phyloP scores from a whole-genome alignment of 2,329 filamentous ascomycete species.

The Fusarium annulatum region DNA sequence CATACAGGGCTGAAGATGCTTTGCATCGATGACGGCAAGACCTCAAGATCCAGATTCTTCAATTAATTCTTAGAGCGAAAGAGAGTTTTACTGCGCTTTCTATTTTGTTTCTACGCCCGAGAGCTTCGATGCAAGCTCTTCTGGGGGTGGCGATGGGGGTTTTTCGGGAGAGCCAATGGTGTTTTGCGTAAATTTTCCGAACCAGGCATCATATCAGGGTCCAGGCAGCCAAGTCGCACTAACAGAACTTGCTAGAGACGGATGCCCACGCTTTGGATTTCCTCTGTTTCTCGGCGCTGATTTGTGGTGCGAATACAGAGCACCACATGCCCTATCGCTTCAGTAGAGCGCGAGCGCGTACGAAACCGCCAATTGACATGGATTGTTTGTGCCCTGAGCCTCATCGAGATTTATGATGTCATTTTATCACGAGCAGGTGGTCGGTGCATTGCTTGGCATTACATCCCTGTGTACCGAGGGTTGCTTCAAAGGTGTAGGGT shows the following conservation, averaged over 20 bases:
- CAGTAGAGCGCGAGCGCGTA: no score
- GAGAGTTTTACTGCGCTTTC: background rate
- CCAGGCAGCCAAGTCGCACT: background rate
- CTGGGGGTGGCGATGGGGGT: background rate
- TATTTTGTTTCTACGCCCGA: background rate
- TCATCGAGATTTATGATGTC: background rate
- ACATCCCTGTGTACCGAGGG: background rate
- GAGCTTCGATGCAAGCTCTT: background rate
- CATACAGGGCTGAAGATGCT: constrained; percentile 13
- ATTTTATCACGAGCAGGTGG: background rate
- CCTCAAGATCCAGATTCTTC: background rate
- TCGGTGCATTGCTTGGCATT: background rate
- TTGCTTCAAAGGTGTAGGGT: background rate
- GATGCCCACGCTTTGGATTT: background rate
- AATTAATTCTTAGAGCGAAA: background rate
- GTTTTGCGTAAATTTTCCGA: background rate
- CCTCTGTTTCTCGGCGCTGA: background rate
- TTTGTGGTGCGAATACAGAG: no score
- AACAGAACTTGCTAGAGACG: background rate
- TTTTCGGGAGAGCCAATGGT: background rate
- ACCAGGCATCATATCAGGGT: constrained; percentile 1
- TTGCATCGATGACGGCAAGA: background rate
- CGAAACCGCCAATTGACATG: background rate
- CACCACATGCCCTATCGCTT: background rate
- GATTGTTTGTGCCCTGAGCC: background rate